phyloP scores from a whole-genome alignment of 2,329 filamentous ascomycete genomes.

The Waltergamsia citrina region DNA sequence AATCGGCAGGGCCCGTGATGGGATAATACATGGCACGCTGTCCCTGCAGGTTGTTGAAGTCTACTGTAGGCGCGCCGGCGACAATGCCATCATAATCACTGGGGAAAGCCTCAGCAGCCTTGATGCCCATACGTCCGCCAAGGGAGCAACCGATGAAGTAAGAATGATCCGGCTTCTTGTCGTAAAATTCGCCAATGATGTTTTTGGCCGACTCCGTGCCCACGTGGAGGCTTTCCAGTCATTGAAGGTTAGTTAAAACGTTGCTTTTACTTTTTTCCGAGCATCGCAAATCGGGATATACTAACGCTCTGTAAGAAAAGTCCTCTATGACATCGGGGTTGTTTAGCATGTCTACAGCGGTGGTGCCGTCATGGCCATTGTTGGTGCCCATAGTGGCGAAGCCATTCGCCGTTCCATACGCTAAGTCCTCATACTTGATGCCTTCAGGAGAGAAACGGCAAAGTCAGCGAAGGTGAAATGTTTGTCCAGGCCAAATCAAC shows the following conservation, averaged over 20 bases:
- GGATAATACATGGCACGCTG: constrained; percentile 24
- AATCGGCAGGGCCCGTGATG: constrained; percentile 21
- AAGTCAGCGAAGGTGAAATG: not conserved
- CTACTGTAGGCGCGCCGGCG: constrained; percentile 33
- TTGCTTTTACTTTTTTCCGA: too few relatives aligned
- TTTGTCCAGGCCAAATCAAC: not conserved
- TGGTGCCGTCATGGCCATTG: constrained; percentile 38
- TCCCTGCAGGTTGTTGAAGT: constrained; percentile 26
- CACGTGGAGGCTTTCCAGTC: constrained; percentile 25
- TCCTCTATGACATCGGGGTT: constrained; percentile 25
- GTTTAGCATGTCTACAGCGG: constrained; percentile 18
- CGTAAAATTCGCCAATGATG: constrained; percentile 38
- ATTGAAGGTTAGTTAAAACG: not conserved
- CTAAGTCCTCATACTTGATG: constrained; percentile 36
- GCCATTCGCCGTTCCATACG: constrained; percentile 29
- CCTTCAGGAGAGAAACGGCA: too few relatives aligned
- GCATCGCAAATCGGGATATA: not conserved
- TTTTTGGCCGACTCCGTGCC: constrained; percentile 37
- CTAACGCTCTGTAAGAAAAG: constrained; percentile 19
- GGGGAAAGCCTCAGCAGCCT: constrained; percentile 41
- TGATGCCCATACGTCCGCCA: constrained; percentile 49
- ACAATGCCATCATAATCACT: constrained; percentile 49
- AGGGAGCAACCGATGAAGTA: constrained; percentile 52
- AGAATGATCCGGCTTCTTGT: constrained; percentile 22
- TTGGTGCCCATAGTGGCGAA: constrained; percentile 40